These are phyloP conservation scores for Echinosophora koreensis DNA, from an alignment of 306 rosid species.

Conservation along the genomic window DNA sequence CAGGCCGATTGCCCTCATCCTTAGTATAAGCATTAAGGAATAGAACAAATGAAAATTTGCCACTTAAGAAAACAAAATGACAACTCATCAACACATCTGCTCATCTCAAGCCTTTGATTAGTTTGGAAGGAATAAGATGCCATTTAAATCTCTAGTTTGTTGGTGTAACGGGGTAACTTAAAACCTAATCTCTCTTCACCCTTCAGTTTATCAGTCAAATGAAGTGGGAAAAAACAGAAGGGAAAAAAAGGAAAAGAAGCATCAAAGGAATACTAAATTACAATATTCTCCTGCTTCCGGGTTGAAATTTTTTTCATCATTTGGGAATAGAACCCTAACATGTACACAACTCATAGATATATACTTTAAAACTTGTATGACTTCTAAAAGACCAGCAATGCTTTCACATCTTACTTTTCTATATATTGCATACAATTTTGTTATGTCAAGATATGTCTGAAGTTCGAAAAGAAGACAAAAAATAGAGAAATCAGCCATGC, in stretches of 20 bases:
- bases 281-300: constrained; percentile 26
- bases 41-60: no score
- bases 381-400: constrained; percentile 9
- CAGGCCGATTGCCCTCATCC: constrained; percentile 16
- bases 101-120: no score
- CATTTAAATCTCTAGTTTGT: constrained; percentile 15
- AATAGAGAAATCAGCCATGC: background rate
- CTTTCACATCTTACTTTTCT: constrained; percentile 10
- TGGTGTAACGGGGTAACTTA: constrained; percentile 20
- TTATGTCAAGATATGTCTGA: background rate
- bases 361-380: background rate
- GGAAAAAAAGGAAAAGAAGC: background rate
- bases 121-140: constrained; percentile 43
- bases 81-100: no score
- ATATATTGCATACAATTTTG: constrained; percentile 26
- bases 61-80: no score
- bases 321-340: constrained; percentile 7
- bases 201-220: constrained; percentile 32
- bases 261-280: constrained; percentile 29
- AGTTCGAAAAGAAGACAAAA: constrained; percentile 2
- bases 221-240: background rate
- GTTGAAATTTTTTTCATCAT: constrained; percentile 29
- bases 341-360: background rate
- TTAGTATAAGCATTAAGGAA: no score
- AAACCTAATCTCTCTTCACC: constrained; percentile 25